phyloP scores from a whole-genome alignment of 352 stramenopile species.

The Phytophthora agathidicida region DNA sequence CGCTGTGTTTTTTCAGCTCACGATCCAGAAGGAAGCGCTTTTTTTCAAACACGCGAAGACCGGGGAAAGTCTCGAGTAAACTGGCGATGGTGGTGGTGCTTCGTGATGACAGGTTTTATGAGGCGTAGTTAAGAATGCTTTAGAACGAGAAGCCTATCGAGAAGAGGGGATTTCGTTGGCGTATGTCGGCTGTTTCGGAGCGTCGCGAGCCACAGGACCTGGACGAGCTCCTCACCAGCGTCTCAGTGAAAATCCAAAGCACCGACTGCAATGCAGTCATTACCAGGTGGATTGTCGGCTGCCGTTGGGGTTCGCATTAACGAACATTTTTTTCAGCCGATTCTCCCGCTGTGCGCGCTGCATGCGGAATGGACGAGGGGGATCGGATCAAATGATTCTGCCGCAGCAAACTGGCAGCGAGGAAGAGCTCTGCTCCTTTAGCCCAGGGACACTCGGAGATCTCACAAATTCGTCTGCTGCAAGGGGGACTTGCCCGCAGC shows the following conservation, averaged over 20 bases:
- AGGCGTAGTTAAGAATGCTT: too few relatives aligned
- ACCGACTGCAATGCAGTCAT: background rate
- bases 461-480: background rate
- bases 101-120: too few relatives aligned
- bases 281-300: conserved; percentile 35
- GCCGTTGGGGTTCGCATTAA: background rate
- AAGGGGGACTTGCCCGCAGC: too few relatives aligned
- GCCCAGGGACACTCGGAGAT: conserved; percentile 6
- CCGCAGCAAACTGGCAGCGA: background rate
- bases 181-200: conserved; percentile 18
- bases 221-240: conserved; percentile 5
- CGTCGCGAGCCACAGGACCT: conserved; percentile 2
- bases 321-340: conserved; percentile 22
- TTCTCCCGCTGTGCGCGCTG: conserved; percentile 20
- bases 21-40: conserved; percentile 21
- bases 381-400: conserved; percentile 21
- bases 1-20: conserved; percentile 11
- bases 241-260: conserved; percentile 22
- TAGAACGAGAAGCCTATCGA: too few relatives aligned
- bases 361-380: conserved; percentile 17
- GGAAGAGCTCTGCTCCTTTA: conserved; percentile 9
- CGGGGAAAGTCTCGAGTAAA: too few relatives aligned
- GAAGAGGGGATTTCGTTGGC: too few relatives aligned
- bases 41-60: conserved; percentile 24
- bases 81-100: too few relatives aligned